Percentiles rank a stretch among this genome's conserved stretches.
Conservation (phyloP, 2,329 filamentous ascomycete species). For the Penicillium sp. region DNA sequence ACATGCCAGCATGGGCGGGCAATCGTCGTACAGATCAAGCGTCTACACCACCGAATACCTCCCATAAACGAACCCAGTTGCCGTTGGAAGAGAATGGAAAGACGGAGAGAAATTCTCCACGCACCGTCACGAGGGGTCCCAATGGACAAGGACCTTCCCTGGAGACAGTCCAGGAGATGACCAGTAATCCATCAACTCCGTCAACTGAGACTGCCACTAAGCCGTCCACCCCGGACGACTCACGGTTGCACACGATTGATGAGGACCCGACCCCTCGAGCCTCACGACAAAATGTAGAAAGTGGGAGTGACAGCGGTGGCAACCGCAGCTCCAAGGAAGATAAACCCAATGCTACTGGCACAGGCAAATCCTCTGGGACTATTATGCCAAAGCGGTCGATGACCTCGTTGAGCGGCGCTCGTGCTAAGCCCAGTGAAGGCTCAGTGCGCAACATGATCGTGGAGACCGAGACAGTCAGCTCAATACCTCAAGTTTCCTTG, state of each 20-base stretch:
- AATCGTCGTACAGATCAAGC: conserved; percentile 32
- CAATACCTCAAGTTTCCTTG: conserved; percentile 79
- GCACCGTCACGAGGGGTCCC: conserved; percentile 58
- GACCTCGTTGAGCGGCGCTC: conserved; percentile 60
- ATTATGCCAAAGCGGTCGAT: conserved; percentile 65
- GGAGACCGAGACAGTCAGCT: conserved; percentile 92
- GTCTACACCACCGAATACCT: conserved; percentile 36
- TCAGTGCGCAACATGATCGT: conserved; percentile 90
- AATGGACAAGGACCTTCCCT: conserved; percentile 63
- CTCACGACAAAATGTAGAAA: conserved; percentile 55
- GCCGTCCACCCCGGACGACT: conserved; percentile 39
- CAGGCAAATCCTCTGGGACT: conserved; percentile 48
- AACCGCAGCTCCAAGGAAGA: conserved; percentile 40
- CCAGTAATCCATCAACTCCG: conserved; percentile 73
- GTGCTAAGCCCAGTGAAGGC: conserved; percentile 69
- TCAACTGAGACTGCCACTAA: conserved; percentile 43
- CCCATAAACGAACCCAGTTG: conserved; percentile 32
- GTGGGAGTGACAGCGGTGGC: conserved; percentile 55
- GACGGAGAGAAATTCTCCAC: conserved; percentile 40
- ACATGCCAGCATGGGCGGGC: conserved; percentile 37
- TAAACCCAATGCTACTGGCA: conserved; percentile 34
- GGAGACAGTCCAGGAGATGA: conserved; percentile 84
- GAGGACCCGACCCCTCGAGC: conserved; percentile 40
- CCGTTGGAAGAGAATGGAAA: conserved; percentile 30
- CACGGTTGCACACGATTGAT: conserved; percentile 35